Conservation (phyloP, 2,329 filamentous ascomycete species). For the Cladosporium halotolerans region DNA sequence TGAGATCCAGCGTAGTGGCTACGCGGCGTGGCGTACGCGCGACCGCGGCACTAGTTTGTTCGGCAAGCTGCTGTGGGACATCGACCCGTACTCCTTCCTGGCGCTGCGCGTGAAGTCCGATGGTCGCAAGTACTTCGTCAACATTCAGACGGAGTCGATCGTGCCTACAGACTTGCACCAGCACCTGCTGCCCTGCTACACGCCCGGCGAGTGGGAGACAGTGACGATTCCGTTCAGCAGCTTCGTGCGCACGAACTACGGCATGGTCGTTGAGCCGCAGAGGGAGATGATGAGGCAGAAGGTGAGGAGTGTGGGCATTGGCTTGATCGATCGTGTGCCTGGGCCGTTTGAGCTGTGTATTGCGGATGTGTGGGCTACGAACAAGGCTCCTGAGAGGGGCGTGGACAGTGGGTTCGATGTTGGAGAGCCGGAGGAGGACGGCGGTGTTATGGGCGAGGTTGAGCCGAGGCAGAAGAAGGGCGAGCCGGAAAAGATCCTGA, state of each 20-base stretch:
- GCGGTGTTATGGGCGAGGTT: slow-evolving; percentile 28
- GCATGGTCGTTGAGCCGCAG: slow-evolving; percentile 87
- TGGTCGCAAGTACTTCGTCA: slow-evolving; percentile 86
- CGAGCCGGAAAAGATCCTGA: slow-evolving; percentile 32
- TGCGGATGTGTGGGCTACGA: slow-evolving; percentile 86
- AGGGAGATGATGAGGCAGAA: slow-evolving; percentile 81
- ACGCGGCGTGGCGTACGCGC: slow-evolving; percentile 81
- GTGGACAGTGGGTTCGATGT: slow-evolving; percentile 27
- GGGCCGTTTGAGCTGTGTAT: slow-evolving; percentile 85
- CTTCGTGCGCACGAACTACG: slow-evolving; percentile 92
- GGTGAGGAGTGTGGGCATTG: slow-evolving; percentile 78
- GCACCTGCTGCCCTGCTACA: slow-evolving; percentile 74
- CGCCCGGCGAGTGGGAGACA: slow-evolving; percentile 87
- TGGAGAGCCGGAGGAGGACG: slow-evolving; percentile 18
- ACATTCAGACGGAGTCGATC: slow-evolving; percentile 89
- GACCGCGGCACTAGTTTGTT: slow-evolving; percentile 76
- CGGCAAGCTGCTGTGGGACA: slow-evolving; percentile 77
- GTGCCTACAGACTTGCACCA: slow-evolving; percentile 95
- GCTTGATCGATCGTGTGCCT: slow-evolving; percentile 79
- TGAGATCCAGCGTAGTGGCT: slow-evolving; percentile 73
- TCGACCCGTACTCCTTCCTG: slow-evolving; percentile 82
- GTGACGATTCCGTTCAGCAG: slow-evolving; percentile 85
- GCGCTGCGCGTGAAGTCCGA: slow-evolving; percentile 86
- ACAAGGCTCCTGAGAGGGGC: slow-evolving; percentile 44
- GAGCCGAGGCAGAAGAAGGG: slow-evolving; percentile 27